These are phyloP conservation scores for Candida ovalis DNA, from an alignment of 805 yeast species.

Conservation along the genomic window DNA sequence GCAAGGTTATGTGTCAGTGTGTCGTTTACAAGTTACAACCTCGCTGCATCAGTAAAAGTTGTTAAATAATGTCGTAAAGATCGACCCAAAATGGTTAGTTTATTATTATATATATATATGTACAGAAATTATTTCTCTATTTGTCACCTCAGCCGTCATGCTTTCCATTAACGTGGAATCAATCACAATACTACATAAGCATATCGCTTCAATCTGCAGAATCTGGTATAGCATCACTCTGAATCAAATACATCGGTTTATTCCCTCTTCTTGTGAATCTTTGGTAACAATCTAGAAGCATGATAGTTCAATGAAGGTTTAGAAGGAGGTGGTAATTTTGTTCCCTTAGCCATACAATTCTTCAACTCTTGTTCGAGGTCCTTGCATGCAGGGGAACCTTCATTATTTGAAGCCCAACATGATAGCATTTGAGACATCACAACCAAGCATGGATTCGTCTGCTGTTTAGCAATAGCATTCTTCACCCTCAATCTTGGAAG, in stretches of 20 bases:
- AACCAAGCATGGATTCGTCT: slow-evolving; percentile 70
- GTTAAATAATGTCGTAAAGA: no score
- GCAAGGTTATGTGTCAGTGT: no score
- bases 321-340: slow-evolving; percentile 32
- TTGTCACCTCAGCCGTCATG: no score
- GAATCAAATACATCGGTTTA: slow-evolving; percentile 3
- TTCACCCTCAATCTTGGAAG: slow-evolving; percentile 70
- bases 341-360: slow-evolving; percentile 57
- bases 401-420: slow-evolving; percentile 92
- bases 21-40: no score
- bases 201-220: no score
- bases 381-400: slow-evolving; percentile 66
- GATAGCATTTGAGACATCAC: slow-evolving; percentile 80
- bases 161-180: no score
- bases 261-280: slow-evolving; percentile 39
- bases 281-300: slow-evolving; percentile 52
- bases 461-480: slow-evolving; percentile 53
- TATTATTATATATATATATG: no score
- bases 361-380: slow-evolving; percentile 67
- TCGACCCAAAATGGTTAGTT: no score
- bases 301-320: slow-evolving; percentile 51
- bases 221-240: no score
- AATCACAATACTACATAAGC: no score
- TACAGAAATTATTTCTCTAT: no score
- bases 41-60: no score